Percentiles rank a stretch among this genome's conserved stretches.
Conservation (phyloP, 148 eudicot genomes). For the Dianthus caryophyllus region DNA sequence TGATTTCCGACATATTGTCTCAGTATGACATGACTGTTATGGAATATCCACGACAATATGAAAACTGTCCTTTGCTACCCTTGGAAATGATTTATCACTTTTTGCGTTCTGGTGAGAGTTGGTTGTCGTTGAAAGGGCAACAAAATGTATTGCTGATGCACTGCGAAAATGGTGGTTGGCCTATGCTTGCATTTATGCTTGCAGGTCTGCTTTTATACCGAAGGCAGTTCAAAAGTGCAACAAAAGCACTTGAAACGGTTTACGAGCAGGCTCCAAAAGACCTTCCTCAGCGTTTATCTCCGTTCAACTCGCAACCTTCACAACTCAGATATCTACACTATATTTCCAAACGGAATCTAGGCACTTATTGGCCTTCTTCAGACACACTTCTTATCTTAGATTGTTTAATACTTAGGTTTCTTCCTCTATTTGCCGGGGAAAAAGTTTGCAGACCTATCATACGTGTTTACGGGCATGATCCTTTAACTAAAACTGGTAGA, state of each 20-base stretch:
- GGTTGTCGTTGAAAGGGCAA: constrained; percentile 64
- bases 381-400: constrained; percentile 49
- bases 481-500: constrained; percentile 42
- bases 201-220: constrained; percentile 70
- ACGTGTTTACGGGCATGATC: constrained; percentile 69
- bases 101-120: constrained; percentile 68
- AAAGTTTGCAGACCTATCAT: constrained; percentile 59
- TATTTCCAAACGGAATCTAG: constrained; percentile 48
- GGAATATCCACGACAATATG: constrained; percentile 73
- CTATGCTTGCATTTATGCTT: constrained; percentile 79
- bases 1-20: constrained; percentile 59
- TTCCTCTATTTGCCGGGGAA: constrained; percentile 49
- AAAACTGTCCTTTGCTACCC: constrained; percentile 65
- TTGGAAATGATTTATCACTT: constrained; percentile 74
- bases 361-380: constrained; percentile 57
- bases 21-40: constrained; percentile 78
- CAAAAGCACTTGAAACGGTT: constrained; percentile 72
- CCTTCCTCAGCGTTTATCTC: constrained; percentile 56
- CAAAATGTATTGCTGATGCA: constrained; percentile 74
- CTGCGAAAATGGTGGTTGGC: constrained; percentile 86
- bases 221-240: constrained; percentile 59
- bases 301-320: constrained; percentile 66
- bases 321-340: constrained; percentile 74
- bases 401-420: constrained; percentile 45
- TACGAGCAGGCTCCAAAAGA: constrained; percentile 75